phyloP scores from a whole-genome alignment of 2,329 filamentous ascomycete species.

The Alternaria tenuissima region DNA sequence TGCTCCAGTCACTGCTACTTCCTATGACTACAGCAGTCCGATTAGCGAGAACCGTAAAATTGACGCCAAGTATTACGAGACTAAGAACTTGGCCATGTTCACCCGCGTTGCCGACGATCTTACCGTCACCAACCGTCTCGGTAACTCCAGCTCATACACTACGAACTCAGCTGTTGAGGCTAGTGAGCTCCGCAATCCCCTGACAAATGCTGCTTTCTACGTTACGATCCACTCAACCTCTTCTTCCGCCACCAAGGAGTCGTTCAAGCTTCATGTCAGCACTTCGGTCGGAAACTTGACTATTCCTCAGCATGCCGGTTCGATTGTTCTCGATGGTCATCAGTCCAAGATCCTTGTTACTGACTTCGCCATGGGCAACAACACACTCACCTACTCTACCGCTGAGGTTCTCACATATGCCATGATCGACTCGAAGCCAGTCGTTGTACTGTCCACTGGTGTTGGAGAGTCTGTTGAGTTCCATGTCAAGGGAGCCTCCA shows the following conservation, averaged over 20 bases:
- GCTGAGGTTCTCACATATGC: constrained; percentile 61
- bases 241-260: constrained; percentile 59
- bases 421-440: constrained; percentile 46
- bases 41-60: constrained; percentile 67
- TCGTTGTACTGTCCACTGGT: constrained; percentile 53
- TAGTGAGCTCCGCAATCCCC: constrained; percentile 66
- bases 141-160: constrained; percentile 60
- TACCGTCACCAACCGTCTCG: constrained; percentile 61
- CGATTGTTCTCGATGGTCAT: constrained; percentile 65
- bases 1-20: constrained; percentile 65
- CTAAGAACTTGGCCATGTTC: constrained; percentile 68
- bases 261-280: constrained; percentile 63
- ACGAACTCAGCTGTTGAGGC: constrained; percentile 62
- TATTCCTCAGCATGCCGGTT: constrained; percentile 60
- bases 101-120: constrained; percentile 66
- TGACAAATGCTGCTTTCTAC: constrained; percentile 67
- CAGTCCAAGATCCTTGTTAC: constrained; percentile 69
- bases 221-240: constrained; percentile 65
- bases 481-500: constrained; percentile 47
- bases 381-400: constrained; percentile 63
- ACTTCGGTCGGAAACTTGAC: constrained; percentile 65
- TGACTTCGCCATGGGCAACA: constrained; percentile 64
- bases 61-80: constrained; percentile 69
- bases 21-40: constrained; percentile 70
- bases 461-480: constrained; percentile 54